Conservation (phyloP, 2,329 filamentous ascomycete genomes). For the Cladophialophora psammophila region DNA sequence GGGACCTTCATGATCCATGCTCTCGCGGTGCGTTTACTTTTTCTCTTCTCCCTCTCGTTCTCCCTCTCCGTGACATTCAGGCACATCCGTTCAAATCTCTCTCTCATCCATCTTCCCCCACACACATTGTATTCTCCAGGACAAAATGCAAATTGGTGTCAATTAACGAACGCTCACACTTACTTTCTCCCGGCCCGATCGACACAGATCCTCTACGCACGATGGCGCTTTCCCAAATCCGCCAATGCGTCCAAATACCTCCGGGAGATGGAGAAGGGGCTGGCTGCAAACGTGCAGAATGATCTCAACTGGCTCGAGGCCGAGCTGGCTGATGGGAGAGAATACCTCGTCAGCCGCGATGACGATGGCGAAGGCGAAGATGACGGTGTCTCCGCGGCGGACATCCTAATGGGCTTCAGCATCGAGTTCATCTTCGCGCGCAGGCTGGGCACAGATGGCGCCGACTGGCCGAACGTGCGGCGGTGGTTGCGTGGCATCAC, state of each 20-base stretch:
- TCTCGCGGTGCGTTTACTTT: constrained; percentile 44
- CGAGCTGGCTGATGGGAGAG: constrained; percentile 45
- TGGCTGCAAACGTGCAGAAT: constrained; percentile 54
- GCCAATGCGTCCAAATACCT: constrained; percentile 41
- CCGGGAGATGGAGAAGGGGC: constrained; percentile 47
- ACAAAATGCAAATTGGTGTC: too few species aligned
- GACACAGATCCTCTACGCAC: constrained; percentile 51
- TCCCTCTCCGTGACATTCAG: background rate
- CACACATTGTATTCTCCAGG: too few species aligned
- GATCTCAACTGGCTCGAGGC: constrained; percentile 56
- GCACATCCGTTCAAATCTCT: background rate
- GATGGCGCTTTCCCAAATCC: constrained; percentile 49
- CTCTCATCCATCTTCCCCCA: background rate
- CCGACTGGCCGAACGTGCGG: constrained; percentile 34
- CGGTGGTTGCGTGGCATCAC: constrained; percentile 34
- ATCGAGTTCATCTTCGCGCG: constrained; percentile 49
- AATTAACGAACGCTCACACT: too few species aligned
- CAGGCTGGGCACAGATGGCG: constrained; percentile 28
- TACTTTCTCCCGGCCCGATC: background rate
- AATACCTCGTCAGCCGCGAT: background rate
- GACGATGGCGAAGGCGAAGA: constrained; percentile 45
- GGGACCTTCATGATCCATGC: constrained; percentile 56
- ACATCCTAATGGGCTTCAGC: constrained; percentile 57
- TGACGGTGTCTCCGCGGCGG: constrained; percentile 52
- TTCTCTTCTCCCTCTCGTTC: background rate